phyloP scores from a whole-genome alignment of 768 basidiomycete genomes.

The Gyrodon lividus region DNA sequence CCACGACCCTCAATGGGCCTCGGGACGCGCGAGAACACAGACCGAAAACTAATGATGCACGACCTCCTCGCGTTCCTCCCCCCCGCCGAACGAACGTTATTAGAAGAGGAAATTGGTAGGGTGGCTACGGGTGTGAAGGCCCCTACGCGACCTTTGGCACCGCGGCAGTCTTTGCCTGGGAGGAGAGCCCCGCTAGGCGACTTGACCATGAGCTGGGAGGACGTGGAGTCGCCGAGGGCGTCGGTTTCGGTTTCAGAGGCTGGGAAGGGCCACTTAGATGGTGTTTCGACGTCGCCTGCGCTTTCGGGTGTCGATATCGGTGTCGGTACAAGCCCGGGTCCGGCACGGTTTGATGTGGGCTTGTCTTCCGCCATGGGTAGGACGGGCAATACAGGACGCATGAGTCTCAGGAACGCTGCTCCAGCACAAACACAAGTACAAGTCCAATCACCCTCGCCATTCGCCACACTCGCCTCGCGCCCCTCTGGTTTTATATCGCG shows the following conservation, averaged over 20 bases:
- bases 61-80: slow-evolving; percentile 68
- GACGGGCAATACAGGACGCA: no score
- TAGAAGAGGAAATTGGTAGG: slow-evolving; percentile 59
- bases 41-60: slow-evolving; percentile 68
- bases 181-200: slow-evolving; percentile 29
- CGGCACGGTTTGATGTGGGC: no score
- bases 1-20: slow-evolving; percentile 15
- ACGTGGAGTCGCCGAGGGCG: slow-evolving; percentile 29
- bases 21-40: slow-evolving; percentile 35
- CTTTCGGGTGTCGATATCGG: neutral
- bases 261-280: slow-evolving; percentile 5
- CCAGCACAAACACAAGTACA: neutral
- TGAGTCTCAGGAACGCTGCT: no score
- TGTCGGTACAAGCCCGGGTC: no score
- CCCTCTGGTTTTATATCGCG: no score
- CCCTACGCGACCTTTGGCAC: slow-evolving; percentile 1
- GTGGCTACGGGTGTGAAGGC: slow-evolving; percentile 24
- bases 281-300: slow-evolving; percentile 8
- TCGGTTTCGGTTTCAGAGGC: slow-evolving; percentile 5
- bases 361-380: no score
- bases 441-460: slow-evolving; percentile 2
- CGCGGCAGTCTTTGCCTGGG: slow-evolving; percentile 14
- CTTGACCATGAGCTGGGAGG: slow-evolving; percentile 63
- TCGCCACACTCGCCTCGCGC: neutral
- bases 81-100: slow-evolving; percentile 55